phyloP scores from a whole-genome alignment of 768 basidiomycete genomes.

The Serendipita sp. region DNA sequence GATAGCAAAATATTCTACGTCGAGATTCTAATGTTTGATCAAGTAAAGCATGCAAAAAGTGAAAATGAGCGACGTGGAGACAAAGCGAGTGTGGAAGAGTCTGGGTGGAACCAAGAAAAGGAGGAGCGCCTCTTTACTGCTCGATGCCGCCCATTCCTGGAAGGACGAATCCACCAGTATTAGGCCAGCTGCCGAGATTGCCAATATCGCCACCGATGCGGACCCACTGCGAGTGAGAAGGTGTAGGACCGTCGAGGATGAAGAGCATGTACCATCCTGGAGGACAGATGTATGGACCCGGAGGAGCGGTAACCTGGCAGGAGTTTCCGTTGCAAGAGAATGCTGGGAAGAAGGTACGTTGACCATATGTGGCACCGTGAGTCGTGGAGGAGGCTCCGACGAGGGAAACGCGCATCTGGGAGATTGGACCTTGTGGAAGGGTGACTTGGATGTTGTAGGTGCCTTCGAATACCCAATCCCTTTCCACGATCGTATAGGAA shows the following conservation, averaged over 20 bases:
- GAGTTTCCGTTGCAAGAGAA: constrained; percentile 11
- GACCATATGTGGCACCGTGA: constrained; percentile 12
- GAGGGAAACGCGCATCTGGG: constrained; percentile 10
- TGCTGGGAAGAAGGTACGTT: constrained; percentile 13
- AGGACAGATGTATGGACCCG: constrained; percentile 12
- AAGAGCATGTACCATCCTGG: constrained; percentile 14
- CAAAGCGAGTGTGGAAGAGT: too few species aligned
- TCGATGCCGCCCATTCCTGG: not conserved
- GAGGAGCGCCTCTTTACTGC: not conserved
- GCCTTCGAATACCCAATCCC: constrained; percentile 51
- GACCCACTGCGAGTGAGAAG: constrained; percentile 12
- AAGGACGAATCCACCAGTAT: not conserved
- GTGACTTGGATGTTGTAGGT: constrained; percentile 34
- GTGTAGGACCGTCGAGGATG: constrained; percentile 11
- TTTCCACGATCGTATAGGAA: constrained; percentile 29
- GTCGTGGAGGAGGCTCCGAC: constrained; percentile 12
- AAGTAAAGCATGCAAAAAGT: too few species aligned
- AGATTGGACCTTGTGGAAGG: constrained; percentile 26
- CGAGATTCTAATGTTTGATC: too few species aligned
- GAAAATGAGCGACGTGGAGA: too few species aligned
- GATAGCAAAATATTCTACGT: too few species aligned
- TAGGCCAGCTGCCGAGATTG: constrained; percentile 23
- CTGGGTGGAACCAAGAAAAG: too few species aligned
- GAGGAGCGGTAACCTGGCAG: constrained; percentile 13
- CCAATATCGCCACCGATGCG: constrained; percentile 26